Conservation (phyloP, 306 rosid species). For the Lathyrus oleraceus region DNA sequence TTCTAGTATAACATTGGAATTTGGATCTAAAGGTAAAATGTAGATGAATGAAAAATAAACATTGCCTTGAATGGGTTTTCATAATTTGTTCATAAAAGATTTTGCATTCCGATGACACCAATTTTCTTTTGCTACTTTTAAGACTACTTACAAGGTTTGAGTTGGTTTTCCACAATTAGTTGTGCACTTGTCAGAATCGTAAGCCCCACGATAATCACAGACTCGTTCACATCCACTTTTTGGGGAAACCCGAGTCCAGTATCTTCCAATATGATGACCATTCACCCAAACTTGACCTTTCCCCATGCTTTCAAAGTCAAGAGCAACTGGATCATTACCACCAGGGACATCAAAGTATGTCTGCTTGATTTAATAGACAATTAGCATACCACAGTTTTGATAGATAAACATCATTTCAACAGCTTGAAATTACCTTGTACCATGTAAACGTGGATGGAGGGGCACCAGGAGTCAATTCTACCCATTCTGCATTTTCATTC, state of each 20-base stretch:
- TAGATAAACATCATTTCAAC: constrained; percentile 20
- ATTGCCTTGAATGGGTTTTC: constrained; percentile 6
- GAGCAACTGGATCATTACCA: constrained; percentile 80
- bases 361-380: constrained; percentile 47
- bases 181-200: constrained; percentile 69
- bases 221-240: constrained; percentile 65
- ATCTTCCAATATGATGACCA: constrained; percentile 94
- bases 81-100: background rate
- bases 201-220: constrained; percentile 88
- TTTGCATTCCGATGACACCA: constrained; percentile 20
- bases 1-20: constrained; percentile 8
- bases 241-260: constrained; percentile 83
- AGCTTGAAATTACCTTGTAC: constrained; percentile 75
- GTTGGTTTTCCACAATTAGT: constrained; percentile 91
- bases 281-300: constrained; percentile 99
- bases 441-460: constrained; percentile 73
- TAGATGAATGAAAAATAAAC: constrained; percentile 1
- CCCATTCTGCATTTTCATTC: constrained; percentile 67
- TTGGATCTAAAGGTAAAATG: constrained; percentile 16
- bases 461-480: constrained; percentile 54
- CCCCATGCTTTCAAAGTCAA: constrained; percentile 94
- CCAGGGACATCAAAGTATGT: constrained; percentile 76
- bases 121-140: constrained; percentile 15
- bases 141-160: constrained; percentile 66
- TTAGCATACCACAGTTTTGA: constrained; percentile 9